Base-by-base conservation (phyloP, 129 eudicot genomes). In the carrot (Daucus carota) region DNA sequence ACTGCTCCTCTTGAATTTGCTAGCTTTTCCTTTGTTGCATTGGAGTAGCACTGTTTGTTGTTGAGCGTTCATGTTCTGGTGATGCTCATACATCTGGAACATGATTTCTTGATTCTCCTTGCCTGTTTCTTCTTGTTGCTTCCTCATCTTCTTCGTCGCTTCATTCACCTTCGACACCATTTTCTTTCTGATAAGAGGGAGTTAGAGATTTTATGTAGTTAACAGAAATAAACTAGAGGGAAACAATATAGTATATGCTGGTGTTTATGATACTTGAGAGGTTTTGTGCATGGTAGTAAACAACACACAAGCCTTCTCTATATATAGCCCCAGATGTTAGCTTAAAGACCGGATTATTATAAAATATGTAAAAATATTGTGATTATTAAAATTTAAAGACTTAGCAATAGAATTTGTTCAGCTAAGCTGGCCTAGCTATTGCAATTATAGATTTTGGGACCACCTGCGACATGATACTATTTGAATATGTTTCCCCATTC, bases 1-100 rank as follows among this genome's bases (percentile, higher is more conserved):
- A 20, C 63, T 77, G 78, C 97, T 92, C 77, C 93, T 88, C 90
- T 92, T 92, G 86, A 92, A 92, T 82, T 89, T 87, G 75, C 74
- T 83, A 29, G 68, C 80, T 85, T 90, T 90, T 67, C 86, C 93
- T 88, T 92, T 92, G 86, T 92, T 92, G 80, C 82, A 86, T 80
- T 87, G 90, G 72, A 85, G 83, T 72, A 84, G 63, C 47, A 72
- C 29, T 78, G 87, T 32, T 78, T 74, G 59, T 60, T 86, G 86
- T n/a, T 83, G 73, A 68, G 41, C 79, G 80, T 32, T 74, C 16
- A 32, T 31, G 11, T 20, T 42, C 9, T 22, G 31, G 32, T 43
- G 20, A 15, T 71, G 29, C 2, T 71, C 17, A 24, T 43, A 43
- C 18, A 40, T 41, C 20, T 71, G 24, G 29, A 42, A 47, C 75